Evolutionary conservation across 163 green algal genomes (phyloP), one percentile per base, ranked within the genome.

Genomic region (Scenedesmus sp.): DNA sequence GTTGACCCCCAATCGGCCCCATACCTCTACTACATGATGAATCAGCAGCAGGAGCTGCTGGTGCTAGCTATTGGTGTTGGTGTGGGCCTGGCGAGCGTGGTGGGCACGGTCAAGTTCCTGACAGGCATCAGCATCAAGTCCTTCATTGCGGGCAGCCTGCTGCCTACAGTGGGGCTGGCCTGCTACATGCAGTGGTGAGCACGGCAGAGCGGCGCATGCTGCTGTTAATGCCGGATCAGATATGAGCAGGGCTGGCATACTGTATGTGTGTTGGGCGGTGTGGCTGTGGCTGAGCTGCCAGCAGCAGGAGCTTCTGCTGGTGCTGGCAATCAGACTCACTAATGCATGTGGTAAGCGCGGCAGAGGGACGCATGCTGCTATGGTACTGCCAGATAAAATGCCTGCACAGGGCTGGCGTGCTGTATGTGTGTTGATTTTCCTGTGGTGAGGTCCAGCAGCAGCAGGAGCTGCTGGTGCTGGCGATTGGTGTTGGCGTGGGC

Each of bases 131-230:
- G 57, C 18, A 87, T 96, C 9, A 96, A 96, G 91, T 91, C 89
- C 0, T 90, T 95, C 74, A 95, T 96, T 82, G 92, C 84, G 52
- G 70, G 34, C 7, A 81, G 84, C 26, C 82, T 96, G 10, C 34
- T 88, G 9, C 94, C 94, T 26, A 96, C 94, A n/a, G 76, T 96
- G 0, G 94, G 52, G 0, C n/a, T 90, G 2, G 86, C 94, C 12
- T 96, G 94, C 87, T 96, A 96, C 73, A 96, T 96, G 93, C 94
- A 96, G 56, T 96, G 94, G 89, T 91, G 34, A 74, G 88, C 60
- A 52, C 34, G 34, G 34, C 34, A 46, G 34, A 46, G 34, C 34
- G 34, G 34, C 34, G 34, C 34, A 46, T 46, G 34, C 34, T 46
- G 34, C 34, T 46, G 0, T 46, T 46, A 46, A 13, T 13, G 12